Conservation (phyloP, 345 rosid genomes). For the Rhizophora mangle region DNA sequence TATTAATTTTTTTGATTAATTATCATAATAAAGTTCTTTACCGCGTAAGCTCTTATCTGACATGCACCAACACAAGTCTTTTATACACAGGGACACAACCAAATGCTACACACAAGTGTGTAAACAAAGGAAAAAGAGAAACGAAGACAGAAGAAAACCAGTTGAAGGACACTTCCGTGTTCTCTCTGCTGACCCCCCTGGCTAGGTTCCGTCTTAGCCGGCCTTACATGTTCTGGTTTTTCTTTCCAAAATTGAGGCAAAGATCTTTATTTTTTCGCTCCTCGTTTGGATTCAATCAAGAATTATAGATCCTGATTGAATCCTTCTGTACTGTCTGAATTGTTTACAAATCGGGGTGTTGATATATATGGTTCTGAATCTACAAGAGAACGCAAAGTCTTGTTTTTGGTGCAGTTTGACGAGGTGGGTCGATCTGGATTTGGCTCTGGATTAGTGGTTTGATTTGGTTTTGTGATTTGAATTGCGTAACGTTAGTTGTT, state of each 20-base stretch:
- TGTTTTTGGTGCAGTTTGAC: constrained; percentile 5
- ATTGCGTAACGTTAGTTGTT: constrained; percentile 23
- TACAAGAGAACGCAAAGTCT: constrained; percentile 15
- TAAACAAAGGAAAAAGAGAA: not conserved
- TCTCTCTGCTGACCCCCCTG: constrained; percentile 11
- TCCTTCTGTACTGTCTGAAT: not conserved
- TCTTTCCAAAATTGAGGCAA: not conserved
- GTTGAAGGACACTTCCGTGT: constrained; percentile 15
- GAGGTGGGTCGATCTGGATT: constrained; percentile 45
- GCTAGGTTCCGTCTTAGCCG: constrained; percentile 16
- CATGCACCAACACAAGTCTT: no score
- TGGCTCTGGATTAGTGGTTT: constrained; percentile 20
- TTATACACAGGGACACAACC: no score
- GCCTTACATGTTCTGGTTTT: constrained; percentile 7
- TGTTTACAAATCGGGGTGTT: constrained; percentile 12
- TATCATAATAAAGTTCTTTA: no score
- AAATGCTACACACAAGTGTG: not conserved
- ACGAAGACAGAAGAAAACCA: not conserved
- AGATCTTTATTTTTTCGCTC: not conserved
- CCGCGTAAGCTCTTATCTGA: constrained; percentile 9
- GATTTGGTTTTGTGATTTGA: constrained; percentile 22
- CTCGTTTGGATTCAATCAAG: not conserved
- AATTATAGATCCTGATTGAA: not conserved
- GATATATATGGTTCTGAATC: constrained; percentile 4
- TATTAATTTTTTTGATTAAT: not conserved